Conservation (phyloP, 2,329 filamentous ascomycete genomes). For the Cercospora zeae-maydis region DNA sequence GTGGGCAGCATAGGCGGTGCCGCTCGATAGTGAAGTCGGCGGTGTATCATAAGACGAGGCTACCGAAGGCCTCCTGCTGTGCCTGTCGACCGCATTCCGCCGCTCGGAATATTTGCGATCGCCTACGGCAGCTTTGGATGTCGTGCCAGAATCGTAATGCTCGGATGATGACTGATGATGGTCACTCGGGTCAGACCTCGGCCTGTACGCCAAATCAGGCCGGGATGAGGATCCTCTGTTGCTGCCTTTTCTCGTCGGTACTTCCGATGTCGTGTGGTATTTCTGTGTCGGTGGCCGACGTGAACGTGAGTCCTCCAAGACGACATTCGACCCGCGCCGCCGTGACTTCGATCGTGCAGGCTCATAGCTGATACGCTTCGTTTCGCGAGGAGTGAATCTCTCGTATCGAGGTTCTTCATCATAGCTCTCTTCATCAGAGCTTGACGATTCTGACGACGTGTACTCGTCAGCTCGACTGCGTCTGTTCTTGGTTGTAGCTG, state of each 20-base stretch:
- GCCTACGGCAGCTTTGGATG: constrained; percentile 23
- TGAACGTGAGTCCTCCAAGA: constrained; percentile 1
- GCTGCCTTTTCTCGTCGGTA: not conserved
- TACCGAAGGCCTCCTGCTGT: constrained; percentile 35
- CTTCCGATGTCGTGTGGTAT: constrained; percentile 1
- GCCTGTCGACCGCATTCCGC: constrained; percentile 17
- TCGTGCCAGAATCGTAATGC: constrained; percentile 28
- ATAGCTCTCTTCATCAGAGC: constrained; percentile 19
- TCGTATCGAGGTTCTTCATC: constrained; percentile 17
- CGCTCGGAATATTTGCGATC: constrained; percentile 22
- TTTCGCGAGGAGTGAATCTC: constrained; percentile 9
- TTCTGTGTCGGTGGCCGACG: not conserved
- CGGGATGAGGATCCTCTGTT: not conserved
- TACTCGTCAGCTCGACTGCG: constrained; percentile 8
- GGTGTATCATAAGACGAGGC: constrained; percentile 33
- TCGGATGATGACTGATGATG: constrained; percentile 25
- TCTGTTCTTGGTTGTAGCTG: not conserved
- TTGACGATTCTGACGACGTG: constrained; percentile 11
- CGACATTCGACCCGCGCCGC: constrained; percentile 5
- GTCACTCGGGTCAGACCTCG: not conserved
- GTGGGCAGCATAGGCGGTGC: constrained; percentile 21
- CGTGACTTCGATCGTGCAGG: constrained; percentile 16
- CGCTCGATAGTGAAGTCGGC: constrained; percentile 26
- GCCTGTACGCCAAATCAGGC: not conserved
- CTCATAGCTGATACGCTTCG: constrained; percentile 5